phyloP scores from a whole-genome alignment of 768 basidiomycete genomes.

The Boletus subparvulus region DNA sequence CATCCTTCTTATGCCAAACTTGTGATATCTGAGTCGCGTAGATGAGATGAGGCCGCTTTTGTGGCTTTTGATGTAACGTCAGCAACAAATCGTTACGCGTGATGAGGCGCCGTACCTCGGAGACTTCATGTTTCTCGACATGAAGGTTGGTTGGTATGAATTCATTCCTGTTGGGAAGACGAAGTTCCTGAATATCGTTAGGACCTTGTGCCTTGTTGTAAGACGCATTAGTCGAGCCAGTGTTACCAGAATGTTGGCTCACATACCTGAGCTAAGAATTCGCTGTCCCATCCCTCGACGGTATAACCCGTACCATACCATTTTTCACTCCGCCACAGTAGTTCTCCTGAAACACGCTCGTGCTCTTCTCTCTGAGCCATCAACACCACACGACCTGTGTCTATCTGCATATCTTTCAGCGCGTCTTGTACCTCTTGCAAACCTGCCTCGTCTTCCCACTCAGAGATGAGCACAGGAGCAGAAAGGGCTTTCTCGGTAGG shows the following conservation, averaged over 20 bases:
- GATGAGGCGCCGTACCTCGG: conserved; percentile 46
- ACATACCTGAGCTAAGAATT: conserved; percentile 57
- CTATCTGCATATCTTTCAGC: conserved; percentile 56
- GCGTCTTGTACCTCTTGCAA: conserved; percentile 58
- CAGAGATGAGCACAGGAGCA: conserved; percentile 67
- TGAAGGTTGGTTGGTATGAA: conserved; percentile 89
- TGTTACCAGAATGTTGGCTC: background rate
- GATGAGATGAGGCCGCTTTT: conserved; percentile 73
- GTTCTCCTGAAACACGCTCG: conserved; percentile 48
- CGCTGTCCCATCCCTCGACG: conserved; percentile 65
- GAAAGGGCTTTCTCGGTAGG: conserved; percentile 75
- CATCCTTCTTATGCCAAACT: conserved; percentile 97
- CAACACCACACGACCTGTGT: conserved; percentile 66
- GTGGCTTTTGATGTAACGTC: conserved; percentile 50
- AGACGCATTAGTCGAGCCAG: background rate
- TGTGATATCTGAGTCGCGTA: conserved; percentile 67
- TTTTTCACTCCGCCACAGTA: conserved; percentile 73
- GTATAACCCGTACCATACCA: conserved; percentile 92
- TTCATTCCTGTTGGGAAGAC: conserved; percentile 80
- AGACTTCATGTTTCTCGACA: conserved; percentile 71
- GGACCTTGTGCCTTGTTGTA: conserved; percentile 54
- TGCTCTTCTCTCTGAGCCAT: conserved; percentile 74
- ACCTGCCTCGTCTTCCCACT: conserved; percentile 60
- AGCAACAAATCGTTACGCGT: background rate
- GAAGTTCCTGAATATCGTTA: conserved; percentile 67